Base-by-base conservation (phyloP, 805 yeast species). In the Teunomyces barrocoloradensis region DNA sequence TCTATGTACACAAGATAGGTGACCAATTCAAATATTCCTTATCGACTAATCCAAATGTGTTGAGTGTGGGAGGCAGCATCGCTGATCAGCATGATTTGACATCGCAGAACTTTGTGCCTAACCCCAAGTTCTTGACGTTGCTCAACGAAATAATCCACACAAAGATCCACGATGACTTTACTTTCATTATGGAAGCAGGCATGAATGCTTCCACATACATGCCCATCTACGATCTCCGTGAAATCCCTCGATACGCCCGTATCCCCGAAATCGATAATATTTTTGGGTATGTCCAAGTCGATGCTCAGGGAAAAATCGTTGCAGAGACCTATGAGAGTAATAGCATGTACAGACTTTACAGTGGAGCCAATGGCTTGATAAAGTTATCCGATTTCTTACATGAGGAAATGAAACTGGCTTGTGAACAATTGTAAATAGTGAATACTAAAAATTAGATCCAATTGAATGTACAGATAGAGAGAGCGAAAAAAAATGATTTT, bases 141-240 rank as follows among this genome's bases (percentile, higher is more conserved):
- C 63, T 72, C 18, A 66, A 72, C 40, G 43, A 58, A 5, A 55
- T 55, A 12, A 57, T 68, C 4, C 46, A 52, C n/a, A 46, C 51
- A 11, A 52, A 52, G 21, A 57, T 69, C 15, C 58, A 60, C 20
- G 46, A 75, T 11, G 88, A 83, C 59, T 77, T 78, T 53, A 60
- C 81, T 1, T 83, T 77, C 56, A 70, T 74, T 23, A 61, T 81
- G 58, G 87, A 82, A 49, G 81, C 86, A 0, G 71, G 79, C 3
- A 73, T 73, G 32, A 78, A 77, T 53, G 78, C 78, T 11, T 69
- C 69, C 17, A 66, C 77, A 0, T 82, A 67, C 61, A 79, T 85
- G 84, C 89, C 90, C 6, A 78, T 88, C 38, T 84, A 79, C 54
- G 96, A 87, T 60, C 72, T 84, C 51, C 73, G 94, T 49, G 79